phyloP scores from a whole-genome alignment of 768 basidiomycete genomes.

The Rhodotorula taiwanensis region DNA sequence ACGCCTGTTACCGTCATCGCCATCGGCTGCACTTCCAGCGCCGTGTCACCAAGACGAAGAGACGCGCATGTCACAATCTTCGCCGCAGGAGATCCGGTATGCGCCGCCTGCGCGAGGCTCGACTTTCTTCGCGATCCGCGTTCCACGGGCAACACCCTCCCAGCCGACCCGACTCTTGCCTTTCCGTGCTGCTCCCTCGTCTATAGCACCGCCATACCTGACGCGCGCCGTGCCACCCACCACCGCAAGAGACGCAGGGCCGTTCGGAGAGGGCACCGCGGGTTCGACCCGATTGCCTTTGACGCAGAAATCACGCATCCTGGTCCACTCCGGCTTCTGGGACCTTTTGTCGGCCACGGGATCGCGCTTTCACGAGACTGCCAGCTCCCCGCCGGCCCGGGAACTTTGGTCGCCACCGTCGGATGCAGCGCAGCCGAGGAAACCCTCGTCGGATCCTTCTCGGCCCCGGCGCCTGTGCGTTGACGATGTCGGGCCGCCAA shows the following conservation, averaged over 20 bases:
- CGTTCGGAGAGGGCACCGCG: neutral
- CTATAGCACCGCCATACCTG: neutral
- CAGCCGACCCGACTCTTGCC: neutral
- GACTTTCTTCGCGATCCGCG: constrained; percentile 12
- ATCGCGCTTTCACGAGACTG: constrained; percentile 6
- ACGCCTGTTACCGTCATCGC: too few relatives aligned
- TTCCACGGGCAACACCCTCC: neutral
- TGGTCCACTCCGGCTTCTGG: constrained; percentile 27
- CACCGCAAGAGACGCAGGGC: neutral
- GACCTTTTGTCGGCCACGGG: constrained; percentile 26
- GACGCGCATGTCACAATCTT: too few relatives aligned
- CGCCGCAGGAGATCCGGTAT: neutral
- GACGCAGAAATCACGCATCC: neutral
- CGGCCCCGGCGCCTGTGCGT: too few relatives aligned
- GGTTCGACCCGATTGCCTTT: neutral
- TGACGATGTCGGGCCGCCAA: neutral
- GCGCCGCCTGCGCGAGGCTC: neutral
- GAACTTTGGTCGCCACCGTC: neutral
- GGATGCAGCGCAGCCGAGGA: neutral
- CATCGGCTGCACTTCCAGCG: too few relatives aligned
- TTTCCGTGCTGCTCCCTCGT: neutral
- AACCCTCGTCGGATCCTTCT: neutral
- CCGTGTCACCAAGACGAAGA: too few relatives aligned
- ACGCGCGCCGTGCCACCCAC: constrained; percentile 6
- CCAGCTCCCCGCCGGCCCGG: neutral